phyloP scores from a whole-genome alignment of 768 basidiomycete species.

The Naganishia kalamii region DNA sequence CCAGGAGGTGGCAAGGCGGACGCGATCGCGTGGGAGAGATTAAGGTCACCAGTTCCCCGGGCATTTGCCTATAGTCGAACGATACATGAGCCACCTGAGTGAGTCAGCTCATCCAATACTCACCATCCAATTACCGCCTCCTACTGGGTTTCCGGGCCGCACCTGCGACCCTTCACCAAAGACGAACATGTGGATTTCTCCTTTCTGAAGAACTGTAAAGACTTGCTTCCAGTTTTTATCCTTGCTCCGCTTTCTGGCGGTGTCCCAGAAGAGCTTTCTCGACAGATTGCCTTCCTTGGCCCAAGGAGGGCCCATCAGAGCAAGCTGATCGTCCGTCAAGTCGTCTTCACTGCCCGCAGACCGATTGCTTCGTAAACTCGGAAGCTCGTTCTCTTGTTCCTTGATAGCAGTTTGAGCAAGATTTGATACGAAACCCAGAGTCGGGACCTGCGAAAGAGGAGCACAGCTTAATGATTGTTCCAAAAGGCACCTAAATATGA shows the following conservation, averaged over 20 bases:
- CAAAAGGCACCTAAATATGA: background rate
- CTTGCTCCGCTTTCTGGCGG: conserved; percentile 70
- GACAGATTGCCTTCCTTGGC: conserved; percentile 96
- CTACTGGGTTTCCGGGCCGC: conserved; percentile 58
- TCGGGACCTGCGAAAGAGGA: conserved; percentile 64
- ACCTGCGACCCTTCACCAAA: conserved; percentile 53
- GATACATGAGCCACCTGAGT: background rate
- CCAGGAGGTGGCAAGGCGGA: conserved; percentile 84
- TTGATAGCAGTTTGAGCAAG: conserved; percentile 93
- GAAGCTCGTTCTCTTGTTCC: conserved; percentile 80
- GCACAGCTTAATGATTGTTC: conserved; percentile 47
- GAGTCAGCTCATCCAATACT: conserved; percentile 45
- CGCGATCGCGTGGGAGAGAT: conserved; percentile 79
- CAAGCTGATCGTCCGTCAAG: conserved; percentile 90
- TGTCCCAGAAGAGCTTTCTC: conserved; percentile 91
- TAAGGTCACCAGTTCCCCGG: conserved; percentile 68
- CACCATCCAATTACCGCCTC: conserved; percentile 98
- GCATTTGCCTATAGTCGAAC: conserved; percentile 69
- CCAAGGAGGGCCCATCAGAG: conserved; percentile 92
- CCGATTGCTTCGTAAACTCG: conserved; percentile 62
- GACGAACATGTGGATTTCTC: conserved; percentile 89
- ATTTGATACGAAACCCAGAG: conserved; percentile 94
- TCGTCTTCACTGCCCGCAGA: conserved; percentile 53
- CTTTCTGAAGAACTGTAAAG: conserved; percentile 91
- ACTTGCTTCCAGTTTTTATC: conserved; percentile 89